phyloP scores from a whole-genome alignment of 2,329 filamentous ascomycete genomes.

The Calonectria honghensis region DNA sequence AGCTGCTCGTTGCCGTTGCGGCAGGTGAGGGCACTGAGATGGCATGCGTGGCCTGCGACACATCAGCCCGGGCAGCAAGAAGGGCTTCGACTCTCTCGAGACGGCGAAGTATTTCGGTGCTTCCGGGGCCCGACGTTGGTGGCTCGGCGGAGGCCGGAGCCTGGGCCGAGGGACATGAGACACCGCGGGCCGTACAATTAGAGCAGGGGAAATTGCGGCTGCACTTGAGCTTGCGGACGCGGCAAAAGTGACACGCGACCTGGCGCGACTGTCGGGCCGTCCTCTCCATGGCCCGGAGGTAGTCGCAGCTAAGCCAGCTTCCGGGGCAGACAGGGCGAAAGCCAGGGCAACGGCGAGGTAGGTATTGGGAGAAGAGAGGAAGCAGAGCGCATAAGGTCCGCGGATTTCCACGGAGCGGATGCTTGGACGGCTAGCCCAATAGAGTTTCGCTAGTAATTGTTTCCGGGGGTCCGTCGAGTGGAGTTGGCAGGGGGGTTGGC shows the following conservation, averaged over 20 bases:
- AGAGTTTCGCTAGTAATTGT: conserved; percentile 1
- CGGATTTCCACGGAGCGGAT: conserved; percentile 13
- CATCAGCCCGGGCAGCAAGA: conserved; percentile 46
- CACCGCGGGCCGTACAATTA: conserved; percentile 60
- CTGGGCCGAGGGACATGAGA: conserved; percentile 53
- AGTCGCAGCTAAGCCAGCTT: neutral
- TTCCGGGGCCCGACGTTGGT: conserved; percentile 35
- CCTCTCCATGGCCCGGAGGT: neutral
- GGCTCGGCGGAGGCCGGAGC: conserved; percentile 38
- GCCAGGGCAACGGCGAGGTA: neutral
- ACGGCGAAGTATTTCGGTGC: conserved; percentile 49
- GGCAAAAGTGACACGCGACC: conserved; percentile 60
- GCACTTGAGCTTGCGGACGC: conserved; percentile 61
- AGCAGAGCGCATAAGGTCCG: conserved; percentile 1
- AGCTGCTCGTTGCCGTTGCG: neutral
- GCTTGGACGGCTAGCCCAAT: neutral
- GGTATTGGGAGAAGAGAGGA: neutral
- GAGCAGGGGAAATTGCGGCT: conserved; percentile 61
- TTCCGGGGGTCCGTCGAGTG: neutral
- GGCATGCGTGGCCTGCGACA: conserved; percentile 26
- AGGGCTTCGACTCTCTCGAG: conserved; percentile 55
- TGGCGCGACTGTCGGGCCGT: conserved; percentile 56
- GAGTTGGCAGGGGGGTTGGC: conserved; percentile 1
- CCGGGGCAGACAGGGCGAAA: neutral
- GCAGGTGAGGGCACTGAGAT: conserved; percentile 10